These are phyloP conservation scores for Penicillium sp. DNA, from an alignment of 2,329 filamentous ascomycete species.

Conservation along the genomic window DNA sequence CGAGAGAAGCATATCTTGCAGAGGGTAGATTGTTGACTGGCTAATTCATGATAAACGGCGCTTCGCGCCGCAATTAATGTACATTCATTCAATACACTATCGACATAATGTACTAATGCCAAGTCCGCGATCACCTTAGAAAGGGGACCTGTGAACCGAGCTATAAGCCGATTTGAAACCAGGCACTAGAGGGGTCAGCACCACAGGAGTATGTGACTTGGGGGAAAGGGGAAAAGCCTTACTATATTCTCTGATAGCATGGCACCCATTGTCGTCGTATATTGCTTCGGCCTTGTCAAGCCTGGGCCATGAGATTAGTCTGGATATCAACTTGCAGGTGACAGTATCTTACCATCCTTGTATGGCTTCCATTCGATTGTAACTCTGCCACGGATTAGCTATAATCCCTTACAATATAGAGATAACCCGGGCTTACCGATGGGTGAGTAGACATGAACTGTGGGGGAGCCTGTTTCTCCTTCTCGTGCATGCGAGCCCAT, in stretches of 20 bases:
- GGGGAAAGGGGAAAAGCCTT: conserved; percentile 12
- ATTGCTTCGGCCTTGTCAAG: conserved; percentile 39
- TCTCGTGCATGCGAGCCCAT: conserved; percentile 52
- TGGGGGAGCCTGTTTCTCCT: conserved; percentile 46
- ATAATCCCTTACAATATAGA: background rate
- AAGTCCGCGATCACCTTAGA: conserved; percentile 6
- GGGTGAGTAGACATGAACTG: conserved; percentile 61
- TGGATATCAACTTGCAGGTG: no score
- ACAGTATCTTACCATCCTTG: conserved; percentile 44
- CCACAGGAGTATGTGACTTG: background rate
- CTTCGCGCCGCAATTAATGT: no score
- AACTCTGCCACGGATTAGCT: conserved; percentile 33
- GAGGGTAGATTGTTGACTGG: no score
- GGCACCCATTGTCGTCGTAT: conserved; percentile 42
- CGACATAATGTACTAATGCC: background rate
- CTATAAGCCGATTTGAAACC: conserved; percentile 19
- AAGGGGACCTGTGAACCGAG: conserved; percentile 6
- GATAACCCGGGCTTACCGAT: conserved; percentile 33
- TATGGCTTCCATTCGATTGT: conserved; percentile 55
- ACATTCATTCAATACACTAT: background rate
- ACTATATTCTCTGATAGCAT: conserved; percentile 28
- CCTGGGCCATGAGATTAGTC: conserved; percentile 26
- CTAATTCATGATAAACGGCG: background rate
- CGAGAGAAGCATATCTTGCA: no score
- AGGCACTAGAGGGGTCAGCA: conserved; percentile 16